Evolutionary conservation across 139 green algal genomes (phyloP).

Genomic region (Desmodesmus armatus): DNA sequence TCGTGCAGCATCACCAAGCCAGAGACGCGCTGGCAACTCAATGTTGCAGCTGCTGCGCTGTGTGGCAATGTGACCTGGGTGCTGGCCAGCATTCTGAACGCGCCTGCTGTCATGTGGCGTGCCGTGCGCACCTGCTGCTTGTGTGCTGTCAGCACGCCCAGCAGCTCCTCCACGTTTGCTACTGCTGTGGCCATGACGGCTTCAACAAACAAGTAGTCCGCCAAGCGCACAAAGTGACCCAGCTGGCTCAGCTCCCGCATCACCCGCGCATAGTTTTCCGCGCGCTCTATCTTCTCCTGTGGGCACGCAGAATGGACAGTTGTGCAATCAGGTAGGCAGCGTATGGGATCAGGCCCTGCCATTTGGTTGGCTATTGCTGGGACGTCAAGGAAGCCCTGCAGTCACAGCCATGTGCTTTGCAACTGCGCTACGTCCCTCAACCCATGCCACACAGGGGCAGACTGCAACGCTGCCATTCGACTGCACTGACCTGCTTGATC

Average conservation of each 20-base stretch:
- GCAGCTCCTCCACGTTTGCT: conserved; percentile 19
- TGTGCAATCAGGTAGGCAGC: too few relatives aligned
- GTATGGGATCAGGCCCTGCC: too few relatives aligned
- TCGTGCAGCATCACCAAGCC: background rate
- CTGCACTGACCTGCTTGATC: conserved; percentile 59
- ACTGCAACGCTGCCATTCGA: background rate
- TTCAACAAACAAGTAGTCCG: conserved; percentile 83
- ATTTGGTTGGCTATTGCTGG: too few relatives aligned
- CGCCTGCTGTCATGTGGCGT: background rate
- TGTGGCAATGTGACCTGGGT: too few relatives aligned
- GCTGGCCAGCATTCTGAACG: background rate
- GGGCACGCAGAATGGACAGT: too few relatives aligned
- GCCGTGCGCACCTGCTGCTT: conserved; percentile 42
- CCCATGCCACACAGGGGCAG: too few relatives aligned
- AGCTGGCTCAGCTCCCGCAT: conserved; percentile 82
- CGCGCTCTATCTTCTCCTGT: conserved; percentile 82
- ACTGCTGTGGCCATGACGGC: conserved; percentile 43
- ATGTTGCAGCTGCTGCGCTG: too few relatives aligned
- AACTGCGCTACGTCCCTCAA: too few relatives aligned
- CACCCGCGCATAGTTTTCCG: conserved; percentile 72
- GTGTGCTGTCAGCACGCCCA: conserved; percentile 34
- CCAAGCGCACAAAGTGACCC: conserved; percentile 79
- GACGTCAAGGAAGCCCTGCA: too few relatives aligned
- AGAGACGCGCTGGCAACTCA: too few relatives aligned
- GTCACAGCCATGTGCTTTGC: too few relatives aligned